Evolutionary conservation across 1,284 basidiomycete species (phyloP).

Genomic region (Abortiporus biennis): DNA sequence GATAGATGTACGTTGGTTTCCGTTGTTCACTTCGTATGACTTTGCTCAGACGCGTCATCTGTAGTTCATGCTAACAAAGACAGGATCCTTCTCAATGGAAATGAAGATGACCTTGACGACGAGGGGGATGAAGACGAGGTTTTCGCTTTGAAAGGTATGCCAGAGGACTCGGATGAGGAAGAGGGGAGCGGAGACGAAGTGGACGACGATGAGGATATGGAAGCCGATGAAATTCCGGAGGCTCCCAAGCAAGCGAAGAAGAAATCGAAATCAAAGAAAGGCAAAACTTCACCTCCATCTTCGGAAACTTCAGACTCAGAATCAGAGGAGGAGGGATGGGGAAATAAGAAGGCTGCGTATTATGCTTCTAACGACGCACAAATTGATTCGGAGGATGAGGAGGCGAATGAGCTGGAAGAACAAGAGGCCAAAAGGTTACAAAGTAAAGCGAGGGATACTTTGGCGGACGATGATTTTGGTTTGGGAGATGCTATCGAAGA

Average conservation of each 20-base stretch:
- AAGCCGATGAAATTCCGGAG: conserved; percentile 31
- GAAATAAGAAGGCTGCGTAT: conserved; percentile 69
- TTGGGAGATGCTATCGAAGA: conserved; percentile 58
- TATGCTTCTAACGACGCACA: conserved; percentile 81
- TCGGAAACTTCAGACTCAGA: conserved; percentile 34
- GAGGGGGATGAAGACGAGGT: conserved; percentile 67
- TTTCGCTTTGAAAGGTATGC: conserved; percentile 54
- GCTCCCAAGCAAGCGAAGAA: conserved; percentile 29
- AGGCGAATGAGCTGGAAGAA: conserved; percentile 82
- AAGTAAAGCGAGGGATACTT: conserved; percentile 62
- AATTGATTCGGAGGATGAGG: conserved; percentile 80
- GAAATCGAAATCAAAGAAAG: conserved; percentile 30
- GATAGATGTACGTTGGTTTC: conserved; percentile 3
- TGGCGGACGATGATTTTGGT: conserved; percentile 84
- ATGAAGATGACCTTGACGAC: conserved; percentile 34
- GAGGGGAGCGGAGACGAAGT: conserved; percentile 43
- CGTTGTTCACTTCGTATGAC: neutral
- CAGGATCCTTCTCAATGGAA: conserved; percentile 70
- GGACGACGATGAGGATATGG: conserved; percentile 34
- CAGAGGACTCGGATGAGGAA: conserved; percentile 30
- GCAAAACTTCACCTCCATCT: conserved; percentile 7
- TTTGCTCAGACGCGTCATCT: neutral
- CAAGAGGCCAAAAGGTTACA: conserved; percentile 84
- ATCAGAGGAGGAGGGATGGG: conserved; percentile 77
- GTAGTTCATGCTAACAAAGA: conserved; percentile 70